Evolutionary conservation across 441 rosid genomes (phyloP).

Genomic region (Gossypium gossypioides): DNA sequence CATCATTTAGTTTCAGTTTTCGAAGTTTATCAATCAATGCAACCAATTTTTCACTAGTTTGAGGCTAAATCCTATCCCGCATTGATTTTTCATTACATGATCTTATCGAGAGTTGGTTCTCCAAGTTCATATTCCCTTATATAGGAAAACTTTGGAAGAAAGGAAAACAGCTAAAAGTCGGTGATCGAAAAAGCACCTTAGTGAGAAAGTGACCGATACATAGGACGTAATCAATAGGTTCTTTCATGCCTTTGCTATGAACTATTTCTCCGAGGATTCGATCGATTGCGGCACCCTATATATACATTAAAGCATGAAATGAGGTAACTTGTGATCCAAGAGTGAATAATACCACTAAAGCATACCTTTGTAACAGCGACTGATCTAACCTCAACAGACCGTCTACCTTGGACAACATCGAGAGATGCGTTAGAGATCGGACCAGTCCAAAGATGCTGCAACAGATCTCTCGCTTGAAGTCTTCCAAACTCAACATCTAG

Average conservation of each 20-base stretch:
- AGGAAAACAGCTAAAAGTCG: background rate
- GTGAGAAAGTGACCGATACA: conserved; percentile 59
- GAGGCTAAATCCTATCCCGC: background rate
- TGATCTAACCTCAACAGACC: conserved; percentile 70
- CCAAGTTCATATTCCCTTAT: background rate
- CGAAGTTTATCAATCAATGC: background rate
- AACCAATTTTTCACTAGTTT: background rate
- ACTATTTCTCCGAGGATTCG: conserved; percentile 65
- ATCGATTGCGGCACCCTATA: conserved; percentile 73
- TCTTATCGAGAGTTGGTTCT: background rate
- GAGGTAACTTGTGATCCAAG: background rate
- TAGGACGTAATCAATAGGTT: conserved; percentile 66
- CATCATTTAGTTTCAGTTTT: background rate
- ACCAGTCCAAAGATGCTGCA: conserved; percentile 84
- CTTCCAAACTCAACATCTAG: conserved; percentile 69
- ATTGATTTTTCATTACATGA: background rate
- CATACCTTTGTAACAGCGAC: conserved; percentile 67
- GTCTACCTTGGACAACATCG: conserved; percentile 69
- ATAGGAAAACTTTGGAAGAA: background rate
- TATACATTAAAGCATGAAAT: background rate
- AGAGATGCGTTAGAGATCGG: conserved; percentile 78
- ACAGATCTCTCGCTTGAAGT: conserved; percentile 67
- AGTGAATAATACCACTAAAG: background rate
- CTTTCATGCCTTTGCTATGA: conserved; percentile 48
- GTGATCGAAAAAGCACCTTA: conserved; percentile 31